Percentiles rank a stretch among this genome's conserved stretches.
phyloP scores from a whole-genome alignment of 768 basidiomycete genomes.

The Lepiota brunneoincarnata region DNA sequence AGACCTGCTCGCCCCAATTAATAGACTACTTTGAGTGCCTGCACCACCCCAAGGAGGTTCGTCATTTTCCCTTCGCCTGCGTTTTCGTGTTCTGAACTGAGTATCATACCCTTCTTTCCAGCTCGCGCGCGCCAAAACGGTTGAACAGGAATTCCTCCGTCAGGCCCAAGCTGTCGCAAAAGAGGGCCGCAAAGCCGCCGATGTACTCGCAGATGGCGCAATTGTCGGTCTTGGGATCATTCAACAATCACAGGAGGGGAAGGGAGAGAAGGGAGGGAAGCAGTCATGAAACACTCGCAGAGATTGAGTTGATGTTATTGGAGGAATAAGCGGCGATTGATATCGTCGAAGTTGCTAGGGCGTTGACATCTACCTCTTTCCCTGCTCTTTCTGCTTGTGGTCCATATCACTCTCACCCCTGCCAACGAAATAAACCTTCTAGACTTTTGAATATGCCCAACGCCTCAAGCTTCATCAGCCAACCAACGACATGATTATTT shows the following conservation, averaged over 20 bases:
- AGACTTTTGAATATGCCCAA: too few species aligned
- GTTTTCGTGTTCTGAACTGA: neutral
- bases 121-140: constrained; percentile 50
- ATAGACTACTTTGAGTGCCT: constrained; percentile 93
- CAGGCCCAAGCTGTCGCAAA: constrained; percentile 62
- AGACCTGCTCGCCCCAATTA: constrained; percentile 64
- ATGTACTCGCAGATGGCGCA: constrained; percentile 69
- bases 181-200: constrained; percentile 70
- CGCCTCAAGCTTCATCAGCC: too few species aligned
- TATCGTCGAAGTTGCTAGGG: neutral
- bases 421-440: too few species aligned
- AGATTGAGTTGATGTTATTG: neutral
- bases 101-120: constrained; percentile 25
- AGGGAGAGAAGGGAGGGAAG: neutral
- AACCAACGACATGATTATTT: too few species aligned
- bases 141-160: constrained; percentile 71
- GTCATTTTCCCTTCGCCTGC: constrained; percentile 17
- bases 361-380: neutral
- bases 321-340: neutral
- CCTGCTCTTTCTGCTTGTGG: neutral
- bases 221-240: constrained; percentile 78
- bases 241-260: constrained; percentile 41
- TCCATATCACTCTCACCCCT: too few species aligned
- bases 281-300: neutral
- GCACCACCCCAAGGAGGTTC: constrained; percentile 85